These are phyloP conservation scores for Gnetum montanum DNA, from an alignment of 75 land plant species.

Conservation along the genomic window DNA sequence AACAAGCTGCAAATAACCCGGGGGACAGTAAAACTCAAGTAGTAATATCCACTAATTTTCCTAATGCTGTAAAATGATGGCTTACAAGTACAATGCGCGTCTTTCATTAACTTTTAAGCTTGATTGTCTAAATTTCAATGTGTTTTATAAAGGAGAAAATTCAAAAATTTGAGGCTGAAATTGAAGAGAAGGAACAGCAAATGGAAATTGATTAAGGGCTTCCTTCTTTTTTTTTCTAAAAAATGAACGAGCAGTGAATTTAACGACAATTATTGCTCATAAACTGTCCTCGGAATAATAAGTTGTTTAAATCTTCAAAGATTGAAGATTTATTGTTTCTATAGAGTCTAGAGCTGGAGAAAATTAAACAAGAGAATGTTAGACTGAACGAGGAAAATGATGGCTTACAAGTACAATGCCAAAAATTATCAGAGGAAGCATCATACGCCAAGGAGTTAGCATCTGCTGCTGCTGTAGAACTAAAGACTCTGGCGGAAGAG, in stretches of 20 bases:
- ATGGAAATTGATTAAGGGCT: too few relatives aligned
- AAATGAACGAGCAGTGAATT: conserved; percentile 68
- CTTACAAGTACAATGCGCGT: neutral
- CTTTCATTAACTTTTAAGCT: neutral
- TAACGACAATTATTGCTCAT: too few relatives aligned
- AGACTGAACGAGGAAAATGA: conserved; percentile 59
- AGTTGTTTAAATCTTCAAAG: neutral
- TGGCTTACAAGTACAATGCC: conserved; percentile 53
- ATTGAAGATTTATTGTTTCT: conserved; percentile 1
- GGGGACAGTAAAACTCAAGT: conserved; percentile 62
- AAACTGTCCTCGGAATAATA: too few relatives aligned
- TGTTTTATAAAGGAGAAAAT: conserved; percentile 40
- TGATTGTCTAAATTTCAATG: neutral
- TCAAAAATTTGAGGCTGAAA: conserved; percentile 71
- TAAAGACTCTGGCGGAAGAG: conserved; percentile 85
- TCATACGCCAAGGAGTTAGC: conserved; percentile 94
- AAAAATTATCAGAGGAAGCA: conserved; percentile 82
- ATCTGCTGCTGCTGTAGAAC: conserved; percentile 96
- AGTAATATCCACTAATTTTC: conserved; percentile 2
- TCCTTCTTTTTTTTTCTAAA: too few relatives aligned
- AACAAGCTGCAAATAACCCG: conserved; percentile 76
- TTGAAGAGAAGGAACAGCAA: conserved; percentile 73
- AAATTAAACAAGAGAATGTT: conserved; percentile 48
- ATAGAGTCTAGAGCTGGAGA: conserved; percentile 44
- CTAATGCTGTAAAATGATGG: conserved; percentile 1